Evolutionary conservation across 106 monocot genomes (phyloP).

Genomic region (Allium fistulosum): DNA sequence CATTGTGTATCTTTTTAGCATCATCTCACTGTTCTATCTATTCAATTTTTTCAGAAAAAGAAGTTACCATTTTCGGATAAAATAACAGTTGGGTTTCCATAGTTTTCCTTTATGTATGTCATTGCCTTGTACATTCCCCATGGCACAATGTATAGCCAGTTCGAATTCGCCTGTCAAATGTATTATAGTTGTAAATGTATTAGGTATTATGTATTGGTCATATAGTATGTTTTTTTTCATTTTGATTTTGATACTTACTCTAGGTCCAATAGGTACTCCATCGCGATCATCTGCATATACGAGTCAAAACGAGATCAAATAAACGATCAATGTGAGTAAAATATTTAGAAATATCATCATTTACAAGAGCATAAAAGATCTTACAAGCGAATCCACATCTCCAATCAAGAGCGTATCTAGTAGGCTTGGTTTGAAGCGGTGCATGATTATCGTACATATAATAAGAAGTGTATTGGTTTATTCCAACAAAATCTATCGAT

Average conservation of each 20-base stretch:
- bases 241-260: constrained; percentile 29
- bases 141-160: constrained; percentile 95
- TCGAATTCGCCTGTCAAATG: constrained; percentile 60
- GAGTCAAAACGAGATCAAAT: background rate
- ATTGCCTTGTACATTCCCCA: constrained; percentile 97
- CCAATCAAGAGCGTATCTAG: constrained; percentile 76
- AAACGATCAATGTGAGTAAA: background rate
- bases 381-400: constrained; percentile 74
- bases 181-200: background rate
- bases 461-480: constrained; percentile 93
- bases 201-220: background rate
- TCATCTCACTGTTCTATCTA: background rate
- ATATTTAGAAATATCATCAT: background rate
- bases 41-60: background rate
- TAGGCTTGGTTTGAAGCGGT: constrained; percentile 16
- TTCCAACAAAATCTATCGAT: constrained; percentile 69
- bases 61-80: constrained; percentile 82
- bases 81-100: constrained; percentile 70
- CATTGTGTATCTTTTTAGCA: background rate
- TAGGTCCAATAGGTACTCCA: constrained; percentile 81
- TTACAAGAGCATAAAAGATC: constrained; percentile 1
- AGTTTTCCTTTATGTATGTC: constrained; percentile 66
- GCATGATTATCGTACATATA: constrained; percentile 64
- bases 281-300: constrained; percentile 54
- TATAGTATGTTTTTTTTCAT: background rate